phyloP scores from a whole-genome alignment of 331 rosid genomes.

The Prunus yedoensis region DNA sequence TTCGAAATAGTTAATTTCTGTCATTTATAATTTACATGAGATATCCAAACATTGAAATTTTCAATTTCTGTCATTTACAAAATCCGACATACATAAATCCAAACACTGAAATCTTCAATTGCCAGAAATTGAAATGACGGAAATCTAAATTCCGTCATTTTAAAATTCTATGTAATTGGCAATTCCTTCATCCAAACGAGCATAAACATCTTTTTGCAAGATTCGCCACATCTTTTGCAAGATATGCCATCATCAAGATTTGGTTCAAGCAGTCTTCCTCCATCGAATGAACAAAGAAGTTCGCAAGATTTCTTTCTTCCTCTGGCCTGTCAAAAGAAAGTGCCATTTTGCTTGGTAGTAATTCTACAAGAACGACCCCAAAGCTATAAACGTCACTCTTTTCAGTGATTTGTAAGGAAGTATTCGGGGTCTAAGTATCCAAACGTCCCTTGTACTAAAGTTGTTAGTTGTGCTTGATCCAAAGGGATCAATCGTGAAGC shows the following conservation, averaged over 20 bases:
- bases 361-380: neutral
- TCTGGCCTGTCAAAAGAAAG: neutral
- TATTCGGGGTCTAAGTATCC: neutral
- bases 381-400: neutral
- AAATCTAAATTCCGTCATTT: too few relatives aligned
- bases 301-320: neutral
- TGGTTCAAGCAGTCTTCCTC: neutral
- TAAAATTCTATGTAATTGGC: too few relatives aligned
- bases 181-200: neutral
- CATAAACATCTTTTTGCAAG: neutral
- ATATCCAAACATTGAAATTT: too few relatives aligned
- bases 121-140: too few relatives aligned
- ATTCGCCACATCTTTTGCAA: neutral
- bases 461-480: neutral
- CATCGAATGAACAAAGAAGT: neutral
- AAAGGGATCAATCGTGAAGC: neutral
- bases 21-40: too few relatives aligned
- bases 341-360: neutral
- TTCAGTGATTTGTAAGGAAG: neutral
- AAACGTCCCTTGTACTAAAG: neutral
- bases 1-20: too few relatives aligned
- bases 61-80: too few relatives aligned
- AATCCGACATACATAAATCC: too few relatives aligned
- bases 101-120: too few relatives aligned
- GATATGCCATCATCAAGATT: neutral